Evolutionary conservation across 257 asterid species (phyloP).

Genomic region (Fraxinus anomala): DNA sequence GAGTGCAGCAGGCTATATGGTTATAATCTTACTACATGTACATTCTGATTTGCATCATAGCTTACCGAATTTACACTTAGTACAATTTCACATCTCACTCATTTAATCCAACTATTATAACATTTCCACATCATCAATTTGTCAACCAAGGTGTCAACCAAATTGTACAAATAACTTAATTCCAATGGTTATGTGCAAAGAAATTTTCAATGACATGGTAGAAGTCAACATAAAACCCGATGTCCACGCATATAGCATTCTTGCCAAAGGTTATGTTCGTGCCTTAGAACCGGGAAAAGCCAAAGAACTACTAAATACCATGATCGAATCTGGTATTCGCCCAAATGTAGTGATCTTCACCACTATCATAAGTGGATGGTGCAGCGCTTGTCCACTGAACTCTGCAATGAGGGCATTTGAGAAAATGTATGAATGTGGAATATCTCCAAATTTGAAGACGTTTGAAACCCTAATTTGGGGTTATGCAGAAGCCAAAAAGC

Average conservation of each 20-base stretch:
- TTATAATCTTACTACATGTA: not conserved
- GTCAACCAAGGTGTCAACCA: too few relatives aligned
- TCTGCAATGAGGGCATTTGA: constrained; percentile 48
- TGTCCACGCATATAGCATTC: constrained; percentile 57
- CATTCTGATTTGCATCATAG: too few relatives aligned
- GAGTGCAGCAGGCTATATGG: constrained; percentile 70
- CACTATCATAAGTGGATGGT: constrained; percentile 68
- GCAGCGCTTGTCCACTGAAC: constrained; percentile 50
- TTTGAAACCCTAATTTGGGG: constrained; percentile 67
- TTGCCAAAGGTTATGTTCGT: constrained; percentile 66
- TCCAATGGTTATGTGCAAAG: constrained; percentile 44
- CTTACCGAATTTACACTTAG: too few relatives aligned
- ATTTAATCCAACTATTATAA: too few relatives aligned
- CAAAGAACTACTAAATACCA: constrained; percentile 50
- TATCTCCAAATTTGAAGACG: constrained; percentile 56
- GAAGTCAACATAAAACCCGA: constrained; percentile 63
- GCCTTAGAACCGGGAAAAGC: constrained; percentile 66
- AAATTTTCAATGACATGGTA: constrained; percentile 67
- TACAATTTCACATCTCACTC: too few relatives aligned
- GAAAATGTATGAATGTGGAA: constrained; percentile 53
- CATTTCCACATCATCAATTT: too few relatives aligned
- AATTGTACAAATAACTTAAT: too few relatives aligned
- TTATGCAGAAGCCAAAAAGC: constrained; percentile 55
- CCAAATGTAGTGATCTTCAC: constrained; percentile 69
- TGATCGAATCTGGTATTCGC: constrained; percentile 40